Conservation (phyloP, 805 yeast species). For the Starmera dryadoides region DNA sequence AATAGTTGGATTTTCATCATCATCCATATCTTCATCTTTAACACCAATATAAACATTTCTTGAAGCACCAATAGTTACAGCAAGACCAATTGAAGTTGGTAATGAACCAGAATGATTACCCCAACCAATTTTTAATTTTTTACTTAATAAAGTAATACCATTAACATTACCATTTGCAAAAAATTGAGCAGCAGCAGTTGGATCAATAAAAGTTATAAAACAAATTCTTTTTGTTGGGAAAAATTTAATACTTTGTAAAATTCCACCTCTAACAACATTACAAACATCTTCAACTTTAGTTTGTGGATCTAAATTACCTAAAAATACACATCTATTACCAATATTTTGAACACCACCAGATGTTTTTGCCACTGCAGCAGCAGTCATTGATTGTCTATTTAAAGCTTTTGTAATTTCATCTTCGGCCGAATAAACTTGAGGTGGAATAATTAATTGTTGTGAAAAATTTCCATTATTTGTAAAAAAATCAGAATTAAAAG, state of each 20-base stretch:
- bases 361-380: slow-evolving; percentile 82
- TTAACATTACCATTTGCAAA: slow-evolving; percentile 52
- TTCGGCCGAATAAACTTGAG: slow-evolving; percentile 1
- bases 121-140: slow-evolving; percentile 64
- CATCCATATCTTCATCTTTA: slow-evolving; percentile 26
- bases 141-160: slow-evolving; percentile 54
- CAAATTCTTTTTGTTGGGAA: slow-evolving; percentile 51
- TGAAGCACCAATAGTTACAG: slow-evolving; percentile 68
- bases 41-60: slow-evolving; percentile 72
- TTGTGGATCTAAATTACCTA: slow-evolving; percentile 58
- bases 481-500: background rate
- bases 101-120: slow-evolving; percentile 59
- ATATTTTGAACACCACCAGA: slow-evolving; percentile 85
- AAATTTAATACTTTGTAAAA: slow-evolving; percentile 50
- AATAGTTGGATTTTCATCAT: slow-evolving; percentile 12
- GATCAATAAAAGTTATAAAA: slow-evolving; percentile 62
- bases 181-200: slow-evolving; percentile 59
- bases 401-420: slow-evolving; percentile 33
- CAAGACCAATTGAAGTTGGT: slow-evolving; percentile 44
- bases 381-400: slow-evolving; percentile 86
- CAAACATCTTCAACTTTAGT: slow-evolving; percentile 69
- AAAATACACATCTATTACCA: slow-evolving; percentile 62
- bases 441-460: background rate
- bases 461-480: background rate
- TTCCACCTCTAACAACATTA: slow-evolving; percentile 73